A percentile compares a stretch with the other conserved stretches of the same genome.
Evolutionary conservation across 306 rosid species (phyloP).

Genomic region (Sicyos edulis): DNA sequence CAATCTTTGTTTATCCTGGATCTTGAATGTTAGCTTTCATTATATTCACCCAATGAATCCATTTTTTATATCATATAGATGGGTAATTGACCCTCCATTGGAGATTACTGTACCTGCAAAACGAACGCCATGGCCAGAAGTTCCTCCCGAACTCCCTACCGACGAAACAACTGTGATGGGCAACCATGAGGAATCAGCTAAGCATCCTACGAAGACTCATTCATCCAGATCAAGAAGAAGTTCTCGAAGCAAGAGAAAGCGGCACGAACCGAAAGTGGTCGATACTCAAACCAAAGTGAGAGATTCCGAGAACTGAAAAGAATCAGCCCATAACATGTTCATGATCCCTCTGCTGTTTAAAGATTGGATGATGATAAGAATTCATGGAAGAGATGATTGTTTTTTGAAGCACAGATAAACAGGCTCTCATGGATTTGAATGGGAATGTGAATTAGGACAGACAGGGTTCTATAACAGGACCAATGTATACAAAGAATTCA

Average conservation of each 20-base stretch:
- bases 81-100: conserved; percentile 89
- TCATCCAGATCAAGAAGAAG: conserved; percentile 57
- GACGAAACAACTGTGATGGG: conserved; percentile 35
- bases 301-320: conserved; percentile 45
- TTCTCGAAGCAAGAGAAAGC: conserved; percentile 77
- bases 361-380: background rate
- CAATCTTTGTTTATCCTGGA: background rate
- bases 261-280: conserved; percentile 55
- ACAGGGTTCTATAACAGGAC: conserved; percentile 4
- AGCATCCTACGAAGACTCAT: conserved; percentile 55
- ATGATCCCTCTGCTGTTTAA: conserved; percentile 17
- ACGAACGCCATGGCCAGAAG: conserved; percentile 92
- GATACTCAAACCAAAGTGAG: conserved; percentile 48
- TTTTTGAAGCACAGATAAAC: conserved; percentile 9
- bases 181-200: conserved; percentile 40
- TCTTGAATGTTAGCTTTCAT: background rate
- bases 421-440: conserved; percentile 6
- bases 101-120: conserved; percentile 84
- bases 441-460: conserved; percentile 7
- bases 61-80: conserved; percentile 38
- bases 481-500: conserved; percentile 20
- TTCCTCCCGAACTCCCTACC: conserved; percentile 86
- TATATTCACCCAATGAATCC: background rate
- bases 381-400: background rate
- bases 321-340: conserved; percentile 18